phyloP scores from a whole-genome alignment of 768 basidiomycete genomes.

The Asterophora parasitica region DNA sequence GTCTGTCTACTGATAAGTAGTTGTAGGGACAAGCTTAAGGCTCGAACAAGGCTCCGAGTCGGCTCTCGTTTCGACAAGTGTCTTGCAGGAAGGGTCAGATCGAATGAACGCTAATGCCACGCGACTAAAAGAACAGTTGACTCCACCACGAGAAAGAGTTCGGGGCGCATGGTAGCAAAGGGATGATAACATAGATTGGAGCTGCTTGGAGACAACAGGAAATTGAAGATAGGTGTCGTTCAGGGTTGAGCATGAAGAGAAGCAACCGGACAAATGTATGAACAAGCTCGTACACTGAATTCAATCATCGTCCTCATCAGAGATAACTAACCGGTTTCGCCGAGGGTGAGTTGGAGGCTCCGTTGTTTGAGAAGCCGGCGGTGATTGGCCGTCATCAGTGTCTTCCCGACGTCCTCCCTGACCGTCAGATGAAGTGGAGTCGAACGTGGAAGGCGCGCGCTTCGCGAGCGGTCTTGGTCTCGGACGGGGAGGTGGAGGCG shows the following conservation, averaged over 20 bases:
- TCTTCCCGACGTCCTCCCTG: neutral
- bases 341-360: constrained; percentile 10
- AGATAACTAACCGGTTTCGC: constrained; percentile 28
- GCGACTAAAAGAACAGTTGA: no score
- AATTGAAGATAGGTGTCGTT: neutral
- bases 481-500: constrained; percentile 37
- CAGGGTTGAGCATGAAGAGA: neutral
- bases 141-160: no score
- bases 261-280: neutral
- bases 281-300: neutral
- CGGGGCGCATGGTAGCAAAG: no score
- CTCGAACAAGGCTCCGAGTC: no score
- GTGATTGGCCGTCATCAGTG: constrained; percentile 2
- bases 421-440: neutral
- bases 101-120: no score
- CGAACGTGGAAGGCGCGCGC: neutral
- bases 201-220: neutral
- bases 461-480: constrained; percentile 30
- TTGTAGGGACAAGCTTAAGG: no score
- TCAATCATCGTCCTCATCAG: constrained; percentile 27
- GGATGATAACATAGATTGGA: no score
- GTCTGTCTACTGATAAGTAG: no score
- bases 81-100: no score
- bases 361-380: constrained; percentile 8
- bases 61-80: no score